Evolutionary conservation across 768 basidiomycete species (phyloP).

Genomic region (Tephrocybe rancida): DNA sequence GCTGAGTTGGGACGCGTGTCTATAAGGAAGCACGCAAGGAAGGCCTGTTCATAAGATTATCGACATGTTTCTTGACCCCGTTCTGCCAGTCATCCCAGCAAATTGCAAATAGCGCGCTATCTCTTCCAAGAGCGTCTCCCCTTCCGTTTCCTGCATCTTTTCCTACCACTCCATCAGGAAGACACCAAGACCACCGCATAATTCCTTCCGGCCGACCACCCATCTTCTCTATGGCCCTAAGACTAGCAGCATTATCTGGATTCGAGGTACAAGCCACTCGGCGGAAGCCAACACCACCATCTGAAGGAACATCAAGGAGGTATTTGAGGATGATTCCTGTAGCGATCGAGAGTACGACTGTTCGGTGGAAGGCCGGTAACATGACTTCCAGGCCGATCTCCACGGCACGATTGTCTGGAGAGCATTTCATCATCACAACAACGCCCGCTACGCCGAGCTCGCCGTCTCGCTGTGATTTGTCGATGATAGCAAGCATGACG

Average conservation of each 20-base stretch:
- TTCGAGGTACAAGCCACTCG: slow-evolving; percentile 58
- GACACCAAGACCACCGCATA: slow-evolving; percentile 48
- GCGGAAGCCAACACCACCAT: slow-evolving; percentile 51
- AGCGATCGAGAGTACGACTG: slow-evolving; percentile 52
- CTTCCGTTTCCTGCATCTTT: slow-evolving; percentile 24
- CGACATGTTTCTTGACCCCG: slow-evolving; percentile 36
- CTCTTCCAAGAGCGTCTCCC: slow-evolving; percentile 36
- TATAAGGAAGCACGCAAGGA: background rate
- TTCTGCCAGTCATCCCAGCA: slow-evolving; percentile 60
- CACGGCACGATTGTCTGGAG: slow-evolving; percentile 29
- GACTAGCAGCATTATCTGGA: slow-evolving; percentile 45
- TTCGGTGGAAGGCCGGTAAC: slow-evolving; percentile 47
- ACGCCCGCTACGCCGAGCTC: slow-evolving; percentile 46
- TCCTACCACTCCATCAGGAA: slow-evolving; percentile 34
- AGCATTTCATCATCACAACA: slow-evolving; percentile 44
- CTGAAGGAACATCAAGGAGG: slow-evolving; percentile 34
- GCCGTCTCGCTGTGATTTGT: slow-evolving; percentile 36
- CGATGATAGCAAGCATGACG: slow-evolving; percentile 48
- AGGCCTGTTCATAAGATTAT: slow-evolving; percentile 31
- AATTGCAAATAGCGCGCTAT: slow-evolving; percentile 39
- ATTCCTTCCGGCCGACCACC: slow-evolving; percentile 54
- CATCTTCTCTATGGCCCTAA: slow-evolving; percentile 49
- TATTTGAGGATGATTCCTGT: slow-evolving; percentile 43
- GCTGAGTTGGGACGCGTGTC: no score
- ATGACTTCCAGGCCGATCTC: slow-evolving; percentile 56